Percentiles rank a stretch among this genome's conserved stretches.
These are phyloP conservation scores for Actinidia arguta DNA, from an alignment of 179 eudicot genomes.

Conservation along the genomic window DNA sequence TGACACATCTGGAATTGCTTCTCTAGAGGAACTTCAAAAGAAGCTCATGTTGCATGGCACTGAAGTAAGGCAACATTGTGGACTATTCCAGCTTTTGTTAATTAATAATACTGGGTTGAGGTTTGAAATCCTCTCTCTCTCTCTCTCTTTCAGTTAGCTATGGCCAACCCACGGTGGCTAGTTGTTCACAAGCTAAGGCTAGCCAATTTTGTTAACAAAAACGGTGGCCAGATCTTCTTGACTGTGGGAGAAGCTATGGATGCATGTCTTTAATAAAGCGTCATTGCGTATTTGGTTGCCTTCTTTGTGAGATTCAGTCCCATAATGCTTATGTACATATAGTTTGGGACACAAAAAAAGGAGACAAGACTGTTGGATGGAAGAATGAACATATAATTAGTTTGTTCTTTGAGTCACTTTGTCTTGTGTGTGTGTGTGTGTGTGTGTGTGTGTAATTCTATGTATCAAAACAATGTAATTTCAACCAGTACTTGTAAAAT, in stretches of 20 bases:
- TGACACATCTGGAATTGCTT: slow-evolving; percentile 48
- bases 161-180: slow-evolving; percentile 56
- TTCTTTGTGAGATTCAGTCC: slow-evolving; percentile 14
- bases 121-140: neutral
- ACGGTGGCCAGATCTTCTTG: slow-evolving; percentile 42
- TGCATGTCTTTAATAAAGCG: slow-evolving; percentile 18
- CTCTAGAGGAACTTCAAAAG: slow-evolving; percentile 40
- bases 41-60: slow-evolving; percentile 32
- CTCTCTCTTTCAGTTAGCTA: slow-evolving; percentile 37
- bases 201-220: slow-evolving; percentile 42
- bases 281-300: neutral
- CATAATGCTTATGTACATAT: neutral
- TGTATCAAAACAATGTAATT: neutral
- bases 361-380: neutral
- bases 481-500: neutral
- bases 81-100: neutral
- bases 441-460: too few relatives aligned
- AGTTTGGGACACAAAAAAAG: slow-evolving; percentile 19
- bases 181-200: slow-evolving; percentile 49
- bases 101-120: neutral
- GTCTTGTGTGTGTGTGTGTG: neutral
- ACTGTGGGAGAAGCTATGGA: slow-evolving; percentile 50
- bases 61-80: slow-evolving; percentile 25
- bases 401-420: neutral
- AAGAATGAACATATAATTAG: neutral